Evolutionary conservation across 2,329 filamentous ascomycete species (phyloP), one percentile per base, ranked within the genome.

Genomic region (Nothophaeocryptopus gaeumannii): DNA sequence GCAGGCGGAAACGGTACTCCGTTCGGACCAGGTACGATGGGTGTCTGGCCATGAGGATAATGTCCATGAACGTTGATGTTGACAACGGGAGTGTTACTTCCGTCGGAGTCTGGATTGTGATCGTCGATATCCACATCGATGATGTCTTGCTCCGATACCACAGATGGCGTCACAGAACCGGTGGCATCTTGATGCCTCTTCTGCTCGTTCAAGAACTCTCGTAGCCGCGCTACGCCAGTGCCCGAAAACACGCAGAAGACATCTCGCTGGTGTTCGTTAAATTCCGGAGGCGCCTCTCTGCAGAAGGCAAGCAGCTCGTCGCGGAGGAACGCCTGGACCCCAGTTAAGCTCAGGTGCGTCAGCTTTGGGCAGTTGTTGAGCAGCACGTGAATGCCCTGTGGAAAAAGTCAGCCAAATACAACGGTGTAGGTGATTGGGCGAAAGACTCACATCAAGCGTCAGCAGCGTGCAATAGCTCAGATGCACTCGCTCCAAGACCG

Each of bases 231-330:
- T 2, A 99, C 92, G 47, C 91, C 91, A 20, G 82, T 79, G 5
- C 93, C 92, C 1, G 91, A 96, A 70, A 99, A 99, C 46, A 99
- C 93, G 65, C 93, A 99, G 67, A 99, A 99, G 7, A 97, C 89
- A 45, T 92, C 86, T 55, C 93, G 84, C 69, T 99, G 93, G 65
- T 96, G 90, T 39, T 92, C 87, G 13, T 91, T 97, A 67, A 99
- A 99, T 70, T 97, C 93, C 84, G 79, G 72, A 33, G 93, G 93
- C 1, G 93, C 89, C 61, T 88, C 84, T 54, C 93, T 84, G 66
- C 93, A 97, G 68, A 89, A 97, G 5, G 78, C 76, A 45, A 89
- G 86, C 29, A 97, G 80, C 59, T 96, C 91, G 47, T 89, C 84
- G 45, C 87, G 82, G 30, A 96, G 79, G 67, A 99, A 99, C 1